phyloP scores from a whole-genome alignment of 108 stramenopile genomes.

The Discostella pseudostelligera region DNA sequence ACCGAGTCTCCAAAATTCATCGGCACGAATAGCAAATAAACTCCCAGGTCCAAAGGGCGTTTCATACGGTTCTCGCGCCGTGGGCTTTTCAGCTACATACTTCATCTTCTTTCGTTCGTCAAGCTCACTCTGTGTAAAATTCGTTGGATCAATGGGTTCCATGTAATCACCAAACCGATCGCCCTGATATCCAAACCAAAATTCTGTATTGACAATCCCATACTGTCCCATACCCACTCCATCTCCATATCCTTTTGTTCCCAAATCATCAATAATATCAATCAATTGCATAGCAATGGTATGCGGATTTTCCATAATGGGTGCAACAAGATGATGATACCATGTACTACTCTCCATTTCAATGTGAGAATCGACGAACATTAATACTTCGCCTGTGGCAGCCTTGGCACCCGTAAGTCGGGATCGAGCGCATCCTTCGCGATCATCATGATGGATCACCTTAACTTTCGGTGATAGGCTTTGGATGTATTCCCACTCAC shows the following conservation, averaged over 20 bases:
- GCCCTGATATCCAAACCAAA: constrained; percentile 42
- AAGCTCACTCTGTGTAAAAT: constrained; percentile 28
- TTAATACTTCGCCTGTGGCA: constrained; percentile 46
- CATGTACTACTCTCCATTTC: constrained; percentile 49
- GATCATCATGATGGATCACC: constrained; percentile 37
- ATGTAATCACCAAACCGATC: constrained; percentile 45
- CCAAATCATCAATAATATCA: constrained; percentile 51
- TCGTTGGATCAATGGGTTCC: constrained; percentile 24
- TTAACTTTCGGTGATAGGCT: constrained; percentile 46
- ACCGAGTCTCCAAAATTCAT: constrained; percentile 61
- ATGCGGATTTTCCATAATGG: constrained; percentile 52
- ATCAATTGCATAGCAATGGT: constrained; percentile 54
- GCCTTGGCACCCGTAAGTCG: constrained; percentile 34
- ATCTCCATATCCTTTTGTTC: constrained; percentile 29
- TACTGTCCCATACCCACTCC: constrained; percentile 39
- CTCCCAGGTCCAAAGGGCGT: constrained; percentile 56
- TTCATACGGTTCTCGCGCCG: constrained; percentile 39
- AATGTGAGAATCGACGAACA: constrained; percentile 54
- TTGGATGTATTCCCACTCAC: constrained; percentile 29
- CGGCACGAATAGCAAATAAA: constrained; percentile 50
- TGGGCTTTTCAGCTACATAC: constrained; percentile 37
- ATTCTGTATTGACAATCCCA: constrained; percentile 45
- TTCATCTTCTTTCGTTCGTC: constrained; percentile 27
- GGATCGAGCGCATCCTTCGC: constrained; percentile 55
- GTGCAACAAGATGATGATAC: constrained; percentile 47